These are phyloP conservation scores for Juglanconis sp. DNA, from an alignment of 2,329 filamentous ascomycete species.

Conservation along the genomic window DNA sequence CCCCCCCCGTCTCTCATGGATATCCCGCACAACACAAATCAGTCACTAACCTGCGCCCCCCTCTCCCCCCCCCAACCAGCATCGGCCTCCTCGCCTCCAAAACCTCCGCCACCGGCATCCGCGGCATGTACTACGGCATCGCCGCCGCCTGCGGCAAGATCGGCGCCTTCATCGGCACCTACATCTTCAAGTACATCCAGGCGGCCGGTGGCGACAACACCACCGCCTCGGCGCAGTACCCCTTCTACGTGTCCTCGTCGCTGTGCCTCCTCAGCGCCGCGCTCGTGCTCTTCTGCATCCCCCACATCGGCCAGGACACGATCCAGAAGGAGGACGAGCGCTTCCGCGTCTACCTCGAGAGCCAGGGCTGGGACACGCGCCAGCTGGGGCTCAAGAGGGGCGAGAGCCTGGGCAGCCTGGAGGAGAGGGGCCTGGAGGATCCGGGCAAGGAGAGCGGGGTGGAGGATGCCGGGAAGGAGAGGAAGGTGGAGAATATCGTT, in stretches of 20 bases:
- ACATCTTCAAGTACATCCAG: constrained; percentile 73
- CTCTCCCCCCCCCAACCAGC: constrained; percentile 43
- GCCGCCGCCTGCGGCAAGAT: constrained; percentile 73
- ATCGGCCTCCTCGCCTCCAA: constrained; percentile 85
- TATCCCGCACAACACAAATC: not conserved
- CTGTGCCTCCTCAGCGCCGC: constrained; percentile 73
- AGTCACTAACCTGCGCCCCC: not conserved
- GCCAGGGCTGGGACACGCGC: constrained; percentile 71
- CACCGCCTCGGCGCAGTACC: constrained; percentile 70
- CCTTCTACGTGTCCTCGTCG: constrained; percentile 80
- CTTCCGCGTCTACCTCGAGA: constrained; percentile 71
- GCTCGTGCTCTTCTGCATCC: constrained; percentile 64
- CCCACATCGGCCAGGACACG: constrained; percentile 79
- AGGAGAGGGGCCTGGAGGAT: not conserved
- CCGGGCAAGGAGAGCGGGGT: not conserved
- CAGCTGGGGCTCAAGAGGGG: constrained; percentile 45
- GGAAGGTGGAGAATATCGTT: not conserved
- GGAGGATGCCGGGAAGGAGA: not conserved
- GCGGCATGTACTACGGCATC: constrained; percentile 72
- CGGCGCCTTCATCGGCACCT: constrained; percentile 81
- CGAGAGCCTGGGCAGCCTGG: constrained; percentile 26
- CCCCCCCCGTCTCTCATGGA: constrained; percentile 50
- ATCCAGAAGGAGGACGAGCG: constrained; percentile 73
- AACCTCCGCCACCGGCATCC: constrained; percentile 82
- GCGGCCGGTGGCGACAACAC: constrained; percentile 53